Conservation (phyloP, 371 early-diverging fungal genomes). For the Rhizopus arrhizus region DNA sequence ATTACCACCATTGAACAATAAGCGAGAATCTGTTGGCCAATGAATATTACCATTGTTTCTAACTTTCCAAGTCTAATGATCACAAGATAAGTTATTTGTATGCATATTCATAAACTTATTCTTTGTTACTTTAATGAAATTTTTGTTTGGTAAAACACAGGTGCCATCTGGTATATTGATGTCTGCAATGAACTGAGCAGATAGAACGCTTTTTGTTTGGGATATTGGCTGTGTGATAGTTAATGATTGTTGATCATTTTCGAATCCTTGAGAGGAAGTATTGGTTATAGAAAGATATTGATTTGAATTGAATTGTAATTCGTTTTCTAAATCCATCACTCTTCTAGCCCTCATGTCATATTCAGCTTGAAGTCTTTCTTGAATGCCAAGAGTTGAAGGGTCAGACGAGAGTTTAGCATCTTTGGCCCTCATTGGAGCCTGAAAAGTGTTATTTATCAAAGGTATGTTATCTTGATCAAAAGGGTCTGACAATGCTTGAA, state of each 20-base stretch:
- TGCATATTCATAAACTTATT: slow-evolving; percentile 14
- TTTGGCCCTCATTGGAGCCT: background rate
- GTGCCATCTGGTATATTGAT: slow-evolving; percentile 71
- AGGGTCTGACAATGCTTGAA: too few species aligned
- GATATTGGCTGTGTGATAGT: background rate
- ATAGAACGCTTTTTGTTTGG: background rate
- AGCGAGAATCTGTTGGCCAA: slow-evolving; percentile 65
- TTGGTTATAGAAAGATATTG: too few species aligned
- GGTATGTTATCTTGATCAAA: too few species aligned
- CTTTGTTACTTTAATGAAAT: slow-evolving; percentile 42
- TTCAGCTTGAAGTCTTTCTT: background rate
- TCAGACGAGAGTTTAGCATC: too few species aligned
- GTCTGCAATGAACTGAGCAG: slow-evolving; percentile 64
- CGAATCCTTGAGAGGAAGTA: too few species aligned
- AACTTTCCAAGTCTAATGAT: slow-evolving; percentile 67
- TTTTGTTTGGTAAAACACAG: slow-evolving; percentile 31
- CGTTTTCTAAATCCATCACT: background rate
- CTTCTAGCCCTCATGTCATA: background rate
- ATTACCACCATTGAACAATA: slow-evolving; percentile 60
- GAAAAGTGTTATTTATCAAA: too few species aligned
- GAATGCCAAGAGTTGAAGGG: background rate
- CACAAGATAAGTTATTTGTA: background rate
- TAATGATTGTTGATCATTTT: too few species aligned
- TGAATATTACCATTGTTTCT: slow-evolving; percentile 58
- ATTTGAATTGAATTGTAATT: too few species aligned